Evolutionary conservation across 1,284 basidiomycete genomes (phyloP).

Genomic region (Agaricales sp.): DNA sequence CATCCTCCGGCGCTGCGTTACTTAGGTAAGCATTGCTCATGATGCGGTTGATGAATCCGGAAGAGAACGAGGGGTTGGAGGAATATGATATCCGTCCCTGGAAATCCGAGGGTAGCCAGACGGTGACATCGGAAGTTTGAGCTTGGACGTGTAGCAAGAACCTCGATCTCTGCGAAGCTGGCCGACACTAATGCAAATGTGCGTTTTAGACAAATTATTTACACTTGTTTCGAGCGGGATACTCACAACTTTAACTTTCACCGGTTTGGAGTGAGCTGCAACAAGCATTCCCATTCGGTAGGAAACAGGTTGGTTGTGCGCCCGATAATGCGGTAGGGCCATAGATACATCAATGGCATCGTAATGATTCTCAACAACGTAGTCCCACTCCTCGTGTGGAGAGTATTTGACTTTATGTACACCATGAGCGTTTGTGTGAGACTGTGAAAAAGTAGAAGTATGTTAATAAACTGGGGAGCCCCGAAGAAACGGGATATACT

Average conservation of each 20-base stretch:
- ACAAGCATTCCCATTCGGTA: conserved; percentile 63
- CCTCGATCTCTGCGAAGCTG: conserved; percentile 40
- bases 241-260: conserved; percentile 65
- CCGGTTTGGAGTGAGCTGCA: conserved; percentile 34
- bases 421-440: conserved; percentile 18
- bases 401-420: conserved; percentile 49
- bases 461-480: not conserved
- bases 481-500: not conserved
- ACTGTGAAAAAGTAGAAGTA: conserved; percentile 6
- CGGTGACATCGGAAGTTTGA: conserved; percentile 47
- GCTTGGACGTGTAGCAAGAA: conserved; percentile 59
- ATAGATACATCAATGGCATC: conserved; percentile 52
- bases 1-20: conserved; percentile 30
- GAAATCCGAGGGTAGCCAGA: conserved; percentile 73
- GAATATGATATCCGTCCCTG: conserved; percentile 50
- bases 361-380: conserved; percentile 39
- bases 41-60: conserved; percentile 63
- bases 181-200: conserved; percentile 43
- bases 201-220: conserved; percentile 6
- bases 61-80: conserved; percentile 47
- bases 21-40: conserved; percentile 49
- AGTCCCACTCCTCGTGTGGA: conserved; percentile 49
- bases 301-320: conserved; percentile 54
- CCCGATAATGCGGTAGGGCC: conserved; percentile 65
- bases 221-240: not conserved